A percentile compares a stretch with the other conserved stretches of the same genome.
Evolutionary conservation across 208 protist species (phyloP).

Genomic region (Leishmania tropica): DNA sequence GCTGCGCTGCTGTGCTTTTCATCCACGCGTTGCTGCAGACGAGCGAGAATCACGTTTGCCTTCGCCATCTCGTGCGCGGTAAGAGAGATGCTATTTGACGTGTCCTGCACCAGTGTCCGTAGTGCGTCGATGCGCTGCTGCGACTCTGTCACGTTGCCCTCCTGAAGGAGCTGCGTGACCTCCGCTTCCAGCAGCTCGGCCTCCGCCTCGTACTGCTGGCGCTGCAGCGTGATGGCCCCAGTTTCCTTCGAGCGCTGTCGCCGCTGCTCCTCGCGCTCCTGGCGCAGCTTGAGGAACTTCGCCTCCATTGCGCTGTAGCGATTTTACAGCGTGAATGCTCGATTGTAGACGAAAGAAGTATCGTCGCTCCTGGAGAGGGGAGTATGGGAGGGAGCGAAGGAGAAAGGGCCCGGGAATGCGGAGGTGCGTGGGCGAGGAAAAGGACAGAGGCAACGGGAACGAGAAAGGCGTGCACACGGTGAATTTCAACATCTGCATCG

Average conservation of each 20-base stretch:
- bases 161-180: slow-evolving; percentile 31
- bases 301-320: slow-evolving; percentile 43
- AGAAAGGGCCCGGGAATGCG: not conserved
- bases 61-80: slow-evolving; percentile 83
- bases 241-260: slow-evolving; percentile 38
- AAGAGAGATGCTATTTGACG: slow-evolving; percentile 50
- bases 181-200: slow-evolving; percentile 36
- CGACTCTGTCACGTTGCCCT: slow-evolving; percentile 35
- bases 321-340: not conserved
- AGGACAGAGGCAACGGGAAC: not conserved
- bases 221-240: slow-evolving; percentile 40
- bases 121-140: slow-evolving; percentile 51
- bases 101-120: slow-evolving; percentile 62
- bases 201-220: slow-evolving; percentile 70
- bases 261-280: slow-evolving; percentile 70
- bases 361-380: not conserved
- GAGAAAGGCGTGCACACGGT: not conserved
- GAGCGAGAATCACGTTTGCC: slow-evolving; percentile 63
- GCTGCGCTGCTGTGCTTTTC: slow-evolving; percentile 14
- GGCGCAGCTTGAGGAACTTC: slow-evolving; percentile 71
- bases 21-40: slow-evolving; percentile 68
- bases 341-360: not conserved
- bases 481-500: not conserved
- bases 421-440: not conserved
- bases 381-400: not conserved